These are phyloP conservation scores for Stephania japonica DNA, from an alignment of 164 flowering plant species.

Conservation along the genomic window DNA sequence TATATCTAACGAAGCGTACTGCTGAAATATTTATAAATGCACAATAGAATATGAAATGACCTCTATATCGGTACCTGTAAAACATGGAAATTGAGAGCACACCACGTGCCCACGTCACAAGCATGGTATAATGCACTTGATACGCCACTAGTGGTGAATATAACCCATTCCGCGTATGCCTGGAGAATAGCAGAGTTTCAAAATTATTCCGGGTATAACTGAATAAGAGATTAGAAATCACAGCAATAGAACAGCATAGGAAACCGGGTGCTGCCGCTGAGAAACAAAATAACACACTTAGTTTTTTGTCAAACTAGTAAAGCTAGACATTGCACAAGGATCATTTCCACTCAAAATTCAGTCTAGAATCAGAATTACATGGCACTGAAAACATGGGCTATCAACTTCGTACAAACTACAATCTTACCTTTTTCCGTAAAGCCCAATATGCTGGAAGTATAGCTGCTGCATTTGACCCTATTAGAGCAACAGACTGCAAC, in stretches of 20 bases:
- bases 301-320: not conserved
- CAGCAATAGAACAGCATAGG: not conserved
- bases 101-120: slow-evolving; percentile 97
- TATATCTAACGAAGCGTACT: not conserved
- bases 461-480: slow-evolving; percentile 95
- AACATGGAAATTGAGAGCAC: slow-evolving; percentile 57
- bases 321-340: not conserved
- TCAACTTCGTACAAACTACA: not conserved
- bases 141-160: slow-evolving; percentile 82
- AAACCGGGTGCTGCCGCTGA: too few species aligned
- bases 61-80: slow-evolving; percentile 81
- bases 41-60: not conserved
- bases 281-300: too few species aligned
- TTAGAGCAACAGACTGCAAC: slow-evolving; percentile 68
- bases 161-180: slow-evolving; percentile 91
- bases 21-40: not conserved
- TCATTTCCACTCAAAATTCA: not conserved
- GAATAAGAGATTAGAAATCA: not conserved
- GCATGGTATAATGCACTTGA: slow-evolving; percentile 95
- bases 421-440: slow-evolving; percentile 63
- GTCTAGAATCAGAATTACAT: not conserved
- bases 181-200: slow-evolving; percentile 18
- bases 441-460: slow-evolving; percentile 86
- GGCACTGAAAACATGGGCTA: not conserved
- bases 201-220: not conserved